phyloP scores from a whole-genome alignment of 2,329 filamentous ascomycete species.

The Alternaria panax region DNA sequence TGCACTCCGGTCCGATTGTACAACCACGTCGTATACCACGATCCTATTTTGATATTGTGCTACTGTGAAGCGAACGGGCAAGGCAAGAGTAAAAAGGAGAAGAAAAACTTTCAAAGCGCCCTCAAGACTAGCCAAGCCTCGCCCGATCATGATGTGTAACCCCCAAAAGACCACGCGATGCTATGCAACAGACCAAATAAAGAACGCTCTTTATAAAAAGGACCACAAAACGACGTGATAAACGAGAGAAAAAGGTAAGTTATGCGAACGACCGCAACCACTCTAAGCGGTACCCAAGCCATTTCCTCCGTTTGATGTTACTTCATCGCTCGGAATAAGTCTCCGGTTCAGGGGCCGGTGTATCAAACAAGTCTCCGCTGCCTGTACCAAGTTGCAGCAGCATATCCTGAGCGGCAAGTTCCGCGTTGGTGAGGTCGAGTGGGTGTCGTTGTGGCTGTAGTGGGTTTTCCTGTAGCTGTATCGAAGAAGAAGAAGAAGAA shows the following conservation, averaged over 20 bases:
- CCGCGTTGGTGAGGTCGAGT: neutral
- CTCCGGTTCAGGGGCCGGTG: slow-evolving; percentile 1
- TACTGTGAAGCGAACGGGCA: neutral
- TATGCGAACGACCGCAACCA: neutral
- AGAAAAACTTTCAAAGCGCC: neutral
- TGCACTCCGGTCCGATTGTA: neutral
- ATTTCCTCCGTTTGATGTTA: neutral
- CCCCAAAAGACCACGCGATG: neutral
- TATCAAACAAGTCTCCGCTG: slow-evolving; percentile 1
- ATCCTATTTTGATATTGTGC: neutral
- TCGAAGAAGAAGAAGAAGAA: neutral
- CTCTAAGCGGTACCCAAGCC: neutral
- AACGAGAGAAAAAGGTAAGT: neutral
- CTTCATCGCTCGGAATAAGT: neutral
- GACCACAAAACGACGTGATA: neutral
- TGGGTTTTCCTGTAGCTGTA: neutral
- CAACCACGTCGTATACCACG: neutral
- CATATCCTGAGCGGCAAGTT: neutral
- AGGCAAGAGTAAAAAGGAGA: neutral
- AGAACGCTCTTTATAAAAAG: too few relatives aligned
- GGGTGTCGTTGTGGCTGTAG: neutral
- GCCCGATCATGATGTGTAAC: neutral
- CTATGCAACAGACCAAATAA: neutral
- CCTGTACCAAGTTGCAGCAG: neutral
- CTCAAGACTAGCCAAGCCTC: neutral